phyloP scores from a whole-genome alignment of 2,329 filamentous ascomycete species.

The Monilinia laxa region DNA sequence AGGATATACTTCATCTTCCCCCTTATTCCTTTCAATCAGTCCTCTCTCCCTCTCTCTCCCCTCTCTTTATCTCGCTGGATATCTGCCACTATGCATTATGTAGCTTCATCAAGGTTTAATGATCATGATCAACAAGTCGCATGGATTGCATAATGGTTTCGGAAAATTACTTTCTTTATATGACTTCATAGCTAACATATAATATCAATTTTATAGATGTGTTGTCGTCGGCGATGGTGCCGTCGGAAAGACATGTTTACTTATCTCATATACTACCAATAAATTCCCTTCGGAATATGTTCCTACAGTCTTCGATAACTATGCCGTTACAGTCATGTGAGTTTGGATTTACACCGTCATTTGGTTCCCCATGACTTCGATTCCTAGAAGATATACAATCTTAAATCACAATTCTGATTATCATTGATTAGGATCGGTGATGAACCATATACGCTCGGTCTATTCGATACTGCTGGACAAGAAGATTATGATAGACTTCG shows the following conservation, averaged over 20 bases:
- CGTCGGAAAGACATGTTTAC: slow-evolving; percentile 96
- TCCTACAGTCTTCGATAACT: slow-evolving; percentile 98
- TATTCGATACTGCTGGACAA: slow-evolving; percentile 98
- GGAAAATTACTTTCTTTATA: not conserved
- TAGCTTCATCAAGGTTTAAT: slow-evolving; percentile 1
- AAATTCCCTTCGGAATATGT: slow-evolving; percentile 99
- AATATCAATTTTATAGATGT: slow-evolving; percentile 61
- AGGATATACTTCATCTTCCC: slow-evolving; percentile 14
- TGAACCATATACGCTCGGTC: slow-evolving; percentile 93
- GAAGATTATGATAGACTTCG: slow-evolving; percentile 98
- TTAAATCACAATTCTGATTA: slow-evolving; percentile 24
- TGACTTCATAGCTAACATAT: slow-evolving; percentile 13
- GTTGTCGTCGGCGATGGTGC: slow-evolving; percentile 99
- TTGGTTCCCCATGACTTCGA: not conserved
- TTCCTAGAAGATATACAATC: not conserved
- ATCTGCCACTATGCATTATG: not conserved
- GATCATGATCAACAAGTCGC: not conserved
- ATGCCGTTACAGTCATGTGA: slow-evolving; percentile 99
- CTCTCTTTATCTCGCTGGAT: no score
- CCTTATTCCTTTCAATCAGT: slow-evolving; percentile 2
- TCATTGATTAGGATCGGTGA: slow-evolving; percentile 79
- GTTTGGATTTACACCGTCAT: slow-evolving; percentile 44
- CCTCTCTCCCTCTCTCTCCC: not conserved
- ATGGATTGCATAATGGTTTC: not conserved
- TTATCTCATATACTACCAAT: slow-evolving; percentile 99